A percentile compares a stretch with the other conserved stretches of the same genome.
These are phyloP conservation scores for Paraphoma chrysanthemicola DNA, from an alignment of 2,329 filamentous ascomycete species.

Conservation along the genomic window DNA sequence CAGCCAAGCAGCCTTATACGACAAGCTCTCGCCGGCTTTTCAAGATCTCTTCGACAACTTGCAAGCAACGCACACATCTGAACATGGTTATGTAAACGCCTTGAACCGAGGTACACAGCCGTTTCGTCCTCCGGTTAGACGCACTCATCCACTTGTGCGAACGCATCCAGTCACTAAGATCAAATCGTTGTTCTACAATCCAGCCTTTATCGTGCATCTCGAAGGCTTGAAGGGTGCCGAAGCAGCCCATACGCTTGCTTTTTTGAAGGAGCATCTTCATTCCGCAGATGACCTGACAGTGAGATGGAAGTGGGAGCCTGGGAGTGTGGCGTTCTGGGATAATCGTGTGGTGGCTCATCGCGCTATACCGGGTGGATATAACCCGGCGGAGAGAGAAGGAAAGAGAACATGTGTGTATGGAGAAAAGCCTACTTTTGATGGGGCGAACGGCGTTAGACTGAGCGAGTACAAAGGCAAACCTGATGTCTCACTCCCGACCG, in stretches of 20 bases:
- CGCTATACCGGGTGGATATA: slow-evolving; percentile 10
- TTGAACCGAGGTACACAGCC: slow-evolving; percentile 8
- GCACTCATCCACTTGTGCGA: slow-evolving; percentile 57
- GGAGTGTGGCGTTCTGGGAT: slow-evolving; percentile 13
- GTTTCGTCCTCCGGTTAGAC: slow-evolving; percentile 50
- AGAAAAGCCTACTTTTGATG: slow-evolving; percentile 9
- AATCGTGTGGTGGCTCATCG: slow-evolving; percentile 11
- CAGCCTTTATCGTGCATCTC: slow-evolving; percentile 57
- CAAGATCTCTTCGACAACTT: slow-evolving; percentile 6
- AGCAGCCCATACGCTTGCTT: slow-evolving; percentile 26
- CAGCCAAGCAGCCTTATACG: slow-evolving; percentile 6
- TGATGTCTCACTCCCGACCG: neutral
- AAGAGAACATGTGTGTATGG: slow-evolving; percentile 9
- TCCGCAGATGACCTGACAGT: slow-evolving; percentile 11
- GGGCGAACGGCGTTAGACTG: neutral
- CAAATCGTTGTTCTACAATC: slow-evolving; percentile 48
- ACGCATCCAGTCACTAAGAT: slow-evolving; percentile 58
- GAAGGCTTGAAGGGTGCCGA: slow-evolving; percentile 59
- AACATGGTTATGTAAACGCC: slow-evolving; percentile 2
- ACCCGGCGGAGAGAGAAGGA: slow-evolving; percentile 7
- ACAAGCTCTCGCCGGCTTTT: slow-evolving; percentile 6
- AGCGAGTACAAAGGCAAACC: neutral
- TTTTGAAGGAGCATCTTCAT: slow-evolving; percentile 11
- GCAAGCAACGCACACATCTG: slow-evolving; percentile 6
- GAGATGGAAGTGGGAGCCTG: slow-evolving; percentile 12